These are phyloP conservation scores for Escovopsis weberi DNA, from an alignment of 2,329 filamentous ascomycete species.

Conservation along the genomic window DNA sequence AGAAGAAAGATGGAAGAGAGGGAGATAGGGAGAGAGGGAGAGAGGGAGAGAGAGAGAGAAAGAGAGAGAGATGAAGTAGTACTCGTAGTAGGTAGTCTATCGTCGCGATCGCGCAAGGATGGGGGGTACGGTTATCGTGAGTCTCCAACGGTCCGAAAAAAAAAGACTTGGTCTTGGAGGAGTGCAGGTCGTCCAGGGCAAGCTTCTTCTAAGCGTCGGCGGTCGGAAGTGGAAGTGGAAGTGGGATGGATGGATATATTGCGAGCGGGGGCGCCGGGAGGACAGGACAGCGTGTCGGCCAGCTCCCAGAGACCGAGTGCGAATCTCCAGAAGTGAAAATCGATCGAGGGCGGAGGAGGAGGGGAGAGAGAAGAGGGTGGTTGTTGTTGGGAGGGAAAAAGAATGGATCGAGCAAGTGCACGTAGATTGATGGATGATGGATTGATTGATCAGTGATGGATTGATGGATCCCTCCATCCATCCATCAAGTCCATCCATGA, in stretches of 20 bases:
- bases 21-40: too few relatives aligned
- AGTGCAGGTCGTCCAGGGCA: conserved; percentile 27
- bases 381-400: conserved; percentile 9
- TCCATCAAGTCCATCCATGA: too few relatives aligned
- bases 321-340: conserved; percentile 2
- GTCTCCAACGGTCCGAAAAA: too few relatives aligned
- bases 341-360: not conserved
- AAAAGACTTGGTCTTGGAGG: conserved; percentile 16
- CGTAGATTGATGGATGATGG: too few relatives aligned
- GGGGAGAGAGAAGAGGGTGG: conserved; percentile 3
- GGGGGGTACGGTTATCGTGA: not conserved
- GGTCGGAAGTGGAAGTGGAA: not conserved
- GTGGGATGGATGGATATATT: too few relatives aligned
- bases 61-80: not conserved
- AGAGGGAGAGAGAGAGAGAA: too few relatives aligned
- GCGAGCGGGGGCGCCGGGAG: not conserved
- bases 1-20: too few relatives aligned
- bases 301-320: conserved; percentile 1
- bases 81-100: not conserved
- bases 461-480: too few relatives aligned
- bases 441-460: too few relatives aligned
- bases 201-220: conserved; percentile 15
- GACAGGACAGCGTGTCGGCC: conserved; percentile 7
- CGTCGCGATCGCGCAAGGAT: not conserved
- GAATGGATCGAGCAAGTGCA: not conserved